phyloP scores from a whole-genome alignment of 306 rosid species.

The Ceratonia siliqua region DNA sequence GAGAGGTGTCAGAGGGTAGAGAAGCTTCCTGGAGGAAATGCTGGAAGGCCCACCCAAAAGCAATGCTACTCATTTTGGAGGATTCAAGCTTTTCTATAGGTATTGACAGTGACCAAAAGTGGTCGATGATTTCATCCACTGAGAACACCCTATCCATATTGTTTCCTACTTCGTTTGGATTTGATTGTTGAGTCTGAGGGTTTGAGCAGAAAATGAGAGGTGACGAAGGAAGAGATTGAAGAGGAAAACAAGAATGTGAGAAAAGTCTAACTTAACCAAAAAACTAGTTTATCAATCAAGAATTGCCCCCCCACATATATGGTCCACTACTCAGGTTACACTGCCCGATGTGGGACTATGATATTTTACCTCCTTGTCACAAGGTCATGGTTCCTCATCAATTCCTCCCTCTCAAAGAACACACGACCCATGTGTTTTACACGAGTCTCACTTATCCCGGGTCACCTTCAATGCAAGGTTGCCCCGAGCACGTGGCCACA shows the following conservation, averaged over 20 bases:
- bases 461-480: too few species aligned
- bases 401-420: too few species aligned
- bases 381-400: too few species aligned
- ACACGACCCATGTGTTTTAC: too few species aligned
- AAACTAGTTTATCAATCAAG: too few species aligned
- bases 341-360: too few species aligned
- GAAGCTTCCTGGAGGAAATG: constrained; percentile 71
- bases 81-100: constrained; percentile 24
- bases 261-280: too few species aligned
- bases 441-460: too few species aligned
- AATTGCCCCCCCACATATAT: too few species aligned
- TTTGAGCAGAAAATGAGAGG: constrained; percentile 1
- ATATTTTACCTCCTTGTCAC: too few species aligned
- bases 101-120: constrained; percentile 59
- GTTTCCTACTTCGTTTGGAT: neutral
- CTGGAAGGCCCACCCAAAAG: constrained; percentile 95
- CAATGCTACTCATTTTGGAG: constrained; percentile 72
- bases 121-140: constrained; percentile 76
- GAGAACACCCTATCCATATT: constrained; percentile 87
- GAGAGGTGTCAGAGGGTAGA: constrained; percentile 34
- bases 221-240: neutral
- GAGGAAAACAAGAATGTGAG: neutral
- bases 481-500: too few species aligned
- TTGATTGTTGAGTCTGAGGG: constrained; percentile 1
- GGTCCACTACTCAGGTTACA: too few species aligned